Base-by-base conservation (phyloP, 768 basidiomycete genomes). In the Mycena rebaudengoi region DNA sequence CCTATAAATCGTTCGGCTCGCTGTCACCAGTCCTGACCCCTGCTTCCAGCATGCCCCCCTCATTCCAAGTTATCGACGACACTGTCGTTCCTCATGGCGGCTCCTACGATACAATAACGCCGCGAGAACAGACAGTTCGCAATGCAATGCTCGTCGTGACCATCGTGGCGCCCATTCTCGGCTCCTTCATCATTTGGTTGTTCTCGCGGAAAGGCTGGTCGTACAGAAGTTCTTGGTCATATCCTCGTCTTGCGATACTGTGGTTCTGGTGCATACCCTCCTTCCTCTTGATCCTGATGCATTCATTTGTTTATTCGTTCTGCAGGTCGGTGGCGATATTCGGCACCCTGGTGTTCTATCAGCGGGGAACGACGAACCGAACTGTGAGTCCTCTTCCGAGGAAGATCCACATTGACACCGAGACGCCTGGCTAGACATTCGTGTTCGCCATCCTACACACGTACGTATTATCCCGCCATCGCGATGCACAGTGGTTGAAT, bases 131-230 rank as follows among this genome's bases (percentile, higher is more conserved):
- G 33, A 62, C 48, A 43, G 60, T 62, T 35, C 60, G 60, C 28
- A 62, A 62, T 54, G 60, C 60, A 25, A 62, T 62, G 60, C 50
- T 51, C 21, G 48, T 62, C 44, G 44, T 62, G 49, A 62, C 60
- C 50, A 13, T 62, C 30, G 39, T 37, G 23, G 41, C 60, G 14
- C 60, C 60, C 2, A 53, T 62, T 45, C 18, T 62, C 13, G 60
- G 60, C 50, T 62, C 60, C 49, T 62, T 62, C 60, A 45, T 54
- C 37, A 29, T 62, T 37, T 54, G 49, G 40, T 35, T 62, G 25
- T 62, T 62, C 60, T 50, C 60, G 48, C 28, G 43, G 13, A 62
- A 62, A 45, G 33, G 35, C 46, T 49, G 57, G 57, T 59, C 57
- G 40, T 44, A 62, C 20, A 43, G 21, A 44, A 62, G 43, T 35